Evolutionary conservation across 2,329 filamentous ascomycete genomes (phyloP), one percentile per base, ranked within the genome.

Genomic region (Colletotrichum horii): DNA sequence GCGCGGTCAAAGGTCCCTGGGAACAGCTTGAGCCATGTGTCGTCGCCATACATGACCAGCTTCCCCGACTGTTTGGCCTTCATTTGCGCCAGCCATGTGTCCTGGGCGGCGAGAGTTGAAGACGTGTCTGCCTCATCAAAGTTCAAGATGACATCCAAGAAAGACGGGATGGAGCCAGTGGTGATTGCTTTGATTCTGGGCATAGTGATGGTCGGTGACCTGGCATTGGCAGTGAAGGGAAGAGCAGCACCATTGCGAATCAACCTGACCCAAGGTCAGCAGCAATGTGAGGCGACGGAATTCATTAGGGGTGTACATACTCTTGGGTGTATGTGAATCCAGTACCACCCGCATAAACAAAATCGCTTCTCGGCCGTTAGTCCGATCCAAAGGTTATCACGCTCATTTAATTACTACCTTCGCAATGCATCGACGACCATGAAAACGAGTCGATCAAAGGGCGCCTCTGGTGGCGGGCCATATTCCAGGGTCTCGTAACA

Each of bases 131-230:
- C 96, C 85, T 99, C 97, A 78, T 97, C 95, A 82, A 99, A 95
- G 82, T 98, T 99, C 75, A 99, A 90, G 77, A 99, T 98, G 19
- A 98, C 94, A 83, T 99, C 97, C 76, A 98, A 91, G 84, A 99
- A 99, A 3, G 96, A 98, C 4, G 97, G 97, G n/a, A 98, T 97
- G 3, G 96, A 98, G 76, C 97, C 97, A 2, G 97, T 98, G 1
- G 97, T 99, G 78, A 99, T 96, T 65, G 97, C 96, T 86, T 99
- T 99, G 80, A 99, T 93, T 77, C 96, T 93, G 56, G 97, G 97
- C 97, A 99, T 98, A 22, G 97, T 99, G 77, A 99, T 96, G 9
- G 97, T 99, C 3, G 97, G 97, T 67, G 97, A 96, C n/a, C 95
- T 94, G 22, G 97, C 97, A 89, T 98, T 94, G 38, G 96, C 96